Conservation (phyloP, 2,329 filamentous ascomycete species). For the Penicillium freii region DNA sequence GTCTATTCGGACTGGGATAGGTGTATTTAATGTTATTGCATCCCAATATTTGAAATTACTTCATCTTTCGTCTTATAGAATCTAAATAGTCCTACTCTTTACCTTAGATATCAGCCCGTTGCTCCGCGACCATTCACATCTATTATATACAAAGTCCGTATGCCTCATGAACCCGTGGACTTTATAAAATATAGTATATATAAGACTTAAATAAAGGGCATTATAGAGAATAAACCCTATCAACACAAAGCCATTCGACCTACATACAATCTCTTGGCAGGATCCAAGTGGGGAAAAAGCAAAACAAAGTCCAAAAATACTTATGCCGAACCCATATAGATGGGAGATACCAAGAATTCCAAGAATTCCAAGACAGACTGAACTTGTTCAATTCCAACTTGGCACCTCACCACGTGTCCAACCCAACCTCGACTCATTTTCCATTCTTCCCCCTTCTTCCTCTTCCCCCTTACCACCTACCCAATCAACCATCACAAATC, state of each 20-base stretch:
- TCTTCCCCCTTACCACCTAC: neutral
- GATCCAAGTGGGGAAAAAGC: slow-evolving; percentile 21
- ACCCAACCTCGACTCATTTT: neutral
- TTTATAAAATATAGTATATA: neutral
- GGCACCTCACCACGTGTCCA: neutral
- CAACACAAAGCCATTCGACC: neutral
- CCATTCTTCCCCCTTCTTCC: neutral
- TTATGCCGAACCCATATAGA: neutral
- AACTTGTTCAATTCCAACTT: neutral
- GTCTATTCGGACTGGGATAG: neutral
- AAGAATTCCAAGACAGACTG: neutral
- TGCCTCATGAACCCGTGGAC: neutral
- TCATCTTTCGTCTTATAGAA: too few species aligned
- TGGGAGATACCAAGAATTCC: neutral
- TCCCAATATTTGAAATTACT: neutral
- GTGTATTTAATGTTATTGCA: slow-evolving; percentile 11
- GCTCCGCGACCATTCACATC: neutral
- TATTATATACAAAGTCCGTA: neutral
- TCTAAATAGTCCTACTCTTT: too few species aligned
- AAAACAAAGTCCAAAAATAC: slow-evolving; percentile 18
- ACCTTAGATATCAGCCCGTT: neutral
- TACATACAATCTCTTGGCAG: neutral
- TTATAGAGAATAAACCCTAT: neutral
- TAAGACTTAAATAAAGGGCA: neutral
- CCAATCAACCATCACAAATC: neutral